Evolutionary conservation across 1,284 basidiomycete species (phyloP).

Genomic region (Takashimella tepidaria): DNA sequence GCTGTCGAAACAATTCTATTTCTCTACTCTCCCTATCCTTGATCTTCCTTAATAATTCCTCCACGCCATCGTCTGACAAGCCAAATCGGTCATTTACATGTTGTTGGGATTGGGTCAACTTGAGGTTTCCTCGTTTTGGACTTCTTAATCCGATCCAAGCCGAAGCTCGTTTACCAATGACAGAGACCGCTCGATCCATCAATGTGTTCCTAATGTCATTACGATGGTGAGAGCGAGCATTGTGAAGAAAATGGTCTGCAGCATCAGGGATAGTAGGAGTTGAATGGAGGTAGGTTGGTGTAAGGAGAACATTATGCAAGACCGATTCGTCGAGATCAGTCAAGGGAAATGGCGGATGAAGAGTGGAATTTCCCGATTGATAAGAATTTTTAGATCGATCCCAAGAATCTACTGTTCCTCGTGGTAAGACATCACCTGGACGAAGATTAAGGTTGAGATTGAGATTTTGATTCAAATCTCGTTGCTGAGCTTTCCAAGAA

Average conservation of each 20-base stretch:
- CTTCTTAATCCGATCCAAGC: not conserved
- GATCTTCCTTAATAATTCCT: constrained; percentile 13
- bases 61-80: too few species aligned
- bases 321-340: constrained; percentile 31
- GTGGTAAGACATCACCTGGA: constrained; percentile 29
- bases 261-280: constrained; percentile 12
- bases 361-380: not conserved
- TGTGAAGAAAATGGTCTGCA: too few species aligned
- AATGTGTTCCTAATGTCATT: not conserved
- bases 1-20: constrained; percentile 24
- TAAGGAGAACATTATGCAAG: constrained; percentile 35
- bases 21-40: constrained; percentile 24
- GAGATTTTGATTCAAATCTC: not conserved
- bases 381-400: not conserved
- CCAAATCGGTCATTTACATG: too few species aligned
- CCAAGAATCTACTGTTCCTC: constrained; percentile 9
- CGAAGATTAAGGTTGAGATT: constrained; percentile 32
- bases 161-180: not conserved
- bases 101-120: too few species aligned
- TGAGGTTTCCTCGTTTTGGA: too few species aligned
- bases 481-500: constrained; percentile 22
- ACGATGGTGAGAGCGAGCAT: too few species aligned
- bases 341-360: not conserved
- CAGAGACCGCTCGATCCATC: not conserved
- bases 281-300: constrained; percentile 27